Base-by-base conservation (phyloP, 441 rosid genomes). In the Bruguiera hainesii region DNA sequence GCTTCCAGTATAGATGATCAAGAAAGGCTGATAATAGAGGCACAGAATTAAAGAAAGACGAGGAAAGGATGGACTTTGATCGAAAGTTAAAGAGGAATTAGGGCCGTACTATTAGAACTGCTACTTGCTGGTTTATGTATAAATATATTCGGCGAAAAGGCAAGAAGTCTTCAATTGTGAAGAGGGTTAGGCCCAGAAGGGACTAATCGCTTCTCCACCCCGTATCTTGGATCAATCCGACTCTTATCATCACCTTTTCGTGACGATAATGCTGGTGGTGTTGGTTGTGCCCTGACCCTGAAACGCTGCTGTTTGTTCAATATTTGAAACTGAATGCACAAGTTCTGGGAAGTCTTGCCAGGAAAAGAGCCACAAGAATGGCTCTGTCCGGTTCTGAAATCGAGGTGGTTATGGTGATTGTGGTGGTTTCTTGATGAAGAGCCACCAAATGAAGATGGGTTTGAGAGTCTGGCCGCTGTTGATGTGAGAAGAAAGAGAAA, bases 131-230 rank as follows among this genome's bases (percentile, higher is more conserved):
- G 48, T 42, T 42, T 11, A 42, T 42, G 16, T 11, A 42, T 42
- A 42, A 13, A 42, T 42, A 33, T 33, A 21, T 55, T 19, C 9
- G 37, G 66, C 3, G 46, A 62, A 26, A 19, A 53, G 29, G 60
- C 29, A 9, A 59, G 33, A 49, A 7, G 29, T 55, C 59, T 48
- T 85, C 82, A 88, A 75, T 92, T 92, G 83, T 90, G 97, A 76
- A 90, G 98, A 20, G 98, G 98, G 78, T 92, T 85, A 25, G 98
- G 96, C 30, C 98, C 98, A 46, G 96, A 87, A 7, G 98, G 98
- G 51, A 92, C 96, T 50, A 92, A 84, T 71, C 98, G 81, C 76
- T 88, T 92, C 71, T 89, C 85, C 46, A 88, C 93, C 16, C 91
- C 98, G 64, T 84, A 92, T 77, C 86, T 84, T 39, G 94, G 89